Conservation (phyloP, 1,284 basidiomycete species). For the Naganishia albida region DNA sequence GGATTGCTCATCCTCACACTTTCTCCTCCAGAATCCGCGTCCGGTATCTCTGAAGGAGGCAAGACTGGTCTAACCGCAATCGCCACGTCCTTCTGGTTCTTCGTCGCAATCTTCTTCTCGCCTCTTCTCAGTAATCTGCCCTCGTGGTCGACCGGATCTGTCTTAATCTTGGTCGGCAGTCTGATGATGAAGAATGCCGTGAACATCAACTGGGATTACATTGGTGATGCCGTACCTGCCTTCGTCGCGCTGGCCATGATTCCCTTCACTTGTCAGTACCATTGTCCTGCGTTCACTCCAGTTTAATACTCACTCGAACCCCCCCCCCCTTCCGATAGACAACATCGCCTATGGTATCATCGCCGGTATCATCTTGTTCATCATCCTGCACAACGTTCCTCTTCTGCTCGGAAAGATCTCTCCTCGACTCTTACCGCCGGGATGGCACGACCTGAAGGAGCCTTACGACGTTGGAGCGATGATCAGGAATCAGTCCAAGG, state of each 20-base stretch:
- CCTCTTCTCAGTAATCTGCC: slow-evolving; percentile 88
- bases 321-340: slow-evolving; percentile 36
- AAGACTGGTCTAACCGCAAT: slow-evolving; percentile 83
- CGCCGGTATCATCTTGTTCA: slow-evolving; percentile 70
- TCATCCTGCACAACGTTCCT: slow-evolving; percentile 72
- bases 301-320: slow-evolving; percentile 28
- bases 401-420: slow-evolving; percentile 62
- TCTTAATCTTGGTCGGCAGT: slow-evolving; percentile 80
- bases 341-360: slow-evolving; percentile 85
- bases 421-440: slow-evolving; percentile 66
- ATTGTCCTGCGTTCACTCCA: neutral
- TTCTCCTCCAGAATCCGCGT: slow-evolving; percentile 41
- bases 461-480: slow-evolving; percentile 41
- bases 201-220: slow-evolving; percentile 86
- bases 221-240: slow-evolving; percentile 80
- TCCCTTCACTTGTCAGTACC: slow-evolving; percentile 72
- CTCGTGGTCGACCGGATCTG: slow-evolving; percentile 83
- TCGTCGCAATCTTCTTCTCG: slow-evolving; percentile 83
- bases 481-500: slow-evolving; percentile 36
- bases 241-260: slow-evolving; percentile 78
- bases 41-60: slow-evolving; percentile 68
- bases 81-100: slow-evolving; percentile 74
- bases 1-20: neutral
- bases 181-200: slow-evolving; percentile 85
- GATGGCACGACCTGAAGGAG: slow-evolving; percentile 49